Percentiles rank a stretch among this genome's conserved stretches.
These are phyloP conservation scores for Penicillium tannophilum DNA, from an alignment of 495 filamentous ascomycete species.

Conservation along the genomic window DNA sequence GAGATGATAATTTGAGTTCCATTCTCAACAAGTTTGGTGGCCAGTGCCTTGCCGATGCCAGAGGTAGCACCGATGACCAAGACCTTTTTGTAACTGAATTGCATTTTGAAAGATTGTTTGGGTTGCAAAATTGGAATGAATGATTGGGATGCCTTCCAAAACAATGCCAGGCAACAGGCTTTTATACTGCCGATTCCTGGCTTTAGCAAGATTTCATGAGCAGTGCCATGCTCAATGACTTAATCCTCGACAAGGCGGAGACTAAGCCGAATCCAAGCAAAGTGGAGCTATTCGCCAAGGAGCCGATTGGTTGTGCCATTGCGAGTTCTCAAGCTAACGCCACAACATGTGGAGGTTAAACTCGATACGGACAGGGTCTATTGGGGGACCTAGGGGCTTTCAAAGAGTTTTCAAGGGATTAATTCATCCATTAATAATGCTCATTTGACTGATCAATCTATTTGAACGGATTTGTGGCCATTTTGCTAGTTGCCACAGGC, in stretches of 20 bases:
- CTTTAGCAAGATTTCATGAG: conserved; percentile 18
- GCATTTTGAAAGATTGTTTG: conserved; percentile 34
- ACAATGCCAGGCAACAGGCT: background rate
- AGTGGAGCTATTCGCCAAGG: background rate
- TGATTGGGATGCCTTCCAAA: background rate
- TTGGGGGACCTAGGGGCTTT: background rate
- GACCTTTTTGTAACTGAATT: conserved; percentile 60
- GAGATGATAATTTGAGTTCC: conserved; percentile 63
- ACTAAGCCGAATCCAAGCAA: conserved; percentile 15
- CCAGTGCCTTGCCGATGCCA: conserved; percentile 69
- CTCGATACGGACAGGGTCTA: conserved; percentile 1
- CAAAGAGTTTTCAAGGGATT: background rate
- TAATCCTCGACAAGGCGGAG: conserved; percentile 10
- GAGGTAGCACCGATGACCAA: conserved; percentile 72
- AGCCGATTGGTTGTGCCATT: background rate
- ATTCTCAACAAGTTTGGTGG: conserved; percentile 61
- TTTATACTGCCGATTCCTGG: background rate
- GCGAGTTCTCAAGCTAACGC: background rate
- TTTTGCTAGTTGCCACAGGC: too few relatives aligned
- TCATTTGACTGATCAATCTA: background rate
- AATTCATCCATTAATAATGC: background rate
- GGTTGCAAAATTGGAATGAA: background rate
- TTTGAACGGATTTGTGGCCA: too few relatives aligned
- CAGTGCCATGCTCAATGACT: background rate
- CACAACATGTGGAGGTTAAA: conserved; percentile 21